Base-by-base conservation (phyloP, 352 stramenopile species). In the Pythium vanterpoolii region DNA sequence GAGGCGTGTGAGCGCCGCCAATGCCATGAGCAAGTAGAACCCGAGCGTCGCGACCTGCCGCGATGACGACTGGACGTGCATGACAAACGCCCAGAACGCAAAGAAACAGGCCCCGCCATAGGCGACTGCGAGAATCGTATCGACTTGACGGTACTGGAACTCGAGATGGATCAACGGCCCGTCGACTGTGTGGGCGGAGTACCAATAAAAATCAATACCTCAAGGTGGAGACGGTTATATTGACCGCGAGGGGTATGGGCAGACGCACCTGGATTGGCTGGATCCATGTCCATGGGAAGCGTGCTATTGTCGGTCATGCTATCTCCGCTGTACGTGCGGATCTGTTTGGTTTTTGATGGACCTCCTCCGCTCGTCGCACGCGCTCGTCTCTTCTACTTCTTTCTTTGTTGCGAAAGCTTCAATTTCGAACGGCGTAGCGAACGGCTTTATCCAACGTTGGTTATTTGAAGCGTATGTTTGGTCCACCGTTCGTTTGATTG, bases 31-130 rank as follows among this genome's bases (percentile, higher is more conserved):
- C 56, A 90, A 34, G 51, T 91, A 93, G 66, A 93, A 93, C 18
- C 81, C 81, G n/a, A 90, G 75, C 26, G 84, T 93, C 18, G 81
- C 81, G 24, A 75, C 64, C 50, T 93, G 79, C 10, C 76, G 67
- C 28, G 69, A 67, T 9, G 77, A 69, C 28, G 69, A 77, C 56
- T 87, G 79, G 23, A 71, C 71, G 56, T 93, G 84, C 69, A 86
- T 87, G 13, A 68, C 70, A 40, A 93, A 85, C 8, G 81, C 82
- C 79, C 79, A 93, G 60, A 90, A 88, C 26, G 81, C 79, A 52
- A 93, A 89, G 56, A 93, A 87, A 61, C 77, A 89, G 39, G 81
- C 84, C 31, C 70, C 77, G 1, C 76, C 84, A 73, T 93, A 93
- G 7, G 76, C 77, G 11, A 93, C 64, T 0, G 79, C 84, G 16